Evolutionary conservation across 2,329 filamentous ascomycete genomes (phyloP).

Genomic region (Penicillium janthinellum): DNA sequence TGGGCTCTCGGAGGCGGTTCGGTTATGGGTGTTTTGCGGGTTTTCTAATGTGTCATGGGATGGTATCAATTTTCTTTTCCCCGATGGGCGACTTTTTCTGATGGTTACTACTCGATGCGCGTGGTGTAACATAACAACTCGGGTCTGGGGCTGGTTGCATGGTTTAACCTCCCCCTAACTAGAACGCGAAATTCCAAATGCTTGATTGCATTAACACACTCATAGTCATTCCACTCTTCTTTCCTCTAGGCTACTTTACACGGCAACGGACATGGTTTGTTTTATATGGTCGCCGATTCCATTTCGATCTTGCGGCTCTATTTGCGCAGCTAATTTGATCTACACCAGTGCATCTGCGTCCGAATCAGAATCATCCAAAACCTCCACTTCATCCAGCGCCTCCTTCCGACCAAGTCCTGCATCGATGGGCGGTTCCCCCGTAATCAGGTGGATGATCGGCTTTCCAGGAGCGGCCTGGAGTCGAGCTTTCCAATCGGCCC

Average conservation of each 20-base stretch:
- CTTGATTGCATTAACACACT: constrained; percentile 32
- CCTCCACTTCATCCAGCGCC: constrained; percentile 88
- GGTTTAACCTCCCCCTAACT: constrained; percentile 33
- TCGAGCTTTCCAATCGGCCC: constrained; percentile 77
- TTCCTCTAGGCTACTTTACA: neutral
- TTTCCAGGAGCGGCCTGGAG: constrained; percentile 78
- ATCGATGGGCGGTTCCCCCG: constrained; percentile 63
- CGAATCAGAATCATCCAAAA: constrained; percentile 66
- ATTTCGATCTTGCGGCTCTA: neutral
- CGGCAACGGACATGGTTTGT: neutral
- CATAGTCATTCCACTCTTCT: neutral
- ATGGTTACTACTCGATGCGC: constrained; percentile 46
- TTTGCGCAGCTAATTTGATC: neutral
- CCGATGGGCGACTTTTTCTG: constrained; percentile 45
- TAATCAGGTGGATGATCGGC: constrained; percentile 80
- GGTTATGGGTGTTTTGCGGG: constrained; percentile 49
- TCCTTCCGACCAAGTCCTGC: constrained; percentile 63
- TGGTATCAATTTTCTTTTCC: constrained; percentile 46
- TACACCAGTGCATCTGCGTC: neutral
- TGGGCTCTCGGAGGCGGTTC: constrained; percentile 47
- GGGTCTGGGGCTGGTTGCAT: constrained; percentile 40
- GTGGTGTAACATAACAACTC: constrained; percentile 52
- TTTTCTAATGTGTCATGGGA: constrained; percentile 54
- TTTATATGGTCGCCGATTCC: neutral
- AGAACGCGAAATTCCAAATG: constrained; percentile 42